Evolutionary conservation across 2,329 filamentous ascomycete species (phyloP).

Genomic region (Colletotrichum zoysiae): DNA sequence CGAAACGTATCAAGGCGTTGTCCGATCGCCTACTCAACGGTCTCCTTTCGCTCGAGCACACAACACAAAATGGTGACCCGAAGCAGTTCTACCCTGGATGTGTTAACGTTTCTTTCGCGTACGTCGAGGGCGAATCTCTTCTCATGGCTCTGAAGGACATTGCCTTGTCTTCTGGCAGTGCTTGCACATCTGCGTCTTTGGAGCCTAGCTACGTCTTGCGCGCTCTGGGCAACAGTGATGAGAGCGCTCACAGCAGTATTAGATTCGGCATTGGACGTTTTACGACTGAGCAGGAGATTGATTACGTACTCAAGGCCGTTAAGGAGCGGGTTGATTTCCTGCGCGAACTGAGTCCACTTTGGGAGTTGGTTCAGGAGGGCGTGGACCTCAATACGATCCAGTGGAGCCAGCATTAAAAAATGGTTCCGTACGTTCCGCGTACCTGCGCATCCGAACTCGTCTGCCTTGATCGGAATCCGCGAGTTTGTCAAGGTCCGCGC

Average conservation of each 20-base stretch:
- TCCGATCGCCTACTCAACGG: conserved; percentile 88
- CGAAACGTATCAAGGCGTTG: conserved; percentile 83
- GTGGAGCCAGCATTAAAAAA: conserved; percentile 91
- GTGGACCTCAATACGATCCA: conserved; percentile 96
- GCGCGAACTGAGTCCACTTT: conserved; percentile 92
- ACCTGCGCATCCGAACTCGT: not conserved
- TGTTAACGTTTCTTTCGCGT: conserved; percentile 98
- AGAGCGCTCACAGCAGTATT: conserved; percentile 97
- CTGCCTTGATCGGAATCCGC: not conserved
- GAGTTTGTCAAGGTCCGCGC: not conserved
- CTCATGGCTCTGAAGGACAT: conserved; percentile 99
- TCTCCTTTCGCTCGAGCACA: conserved; percentile 91
- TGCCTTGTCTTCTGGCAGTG: conserved; percentile 94
- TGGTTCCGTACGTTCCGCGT: not conserved
- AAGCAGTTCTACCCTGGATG: conserved; percentile 92
- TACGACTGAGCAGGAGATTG: conserved; percentile 94
- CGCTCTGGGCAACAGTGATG: conserved; percentile 94
- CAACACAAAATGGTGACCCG: conserved; percentile 87
- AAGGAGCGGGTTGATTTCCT: conserved; percentile 91
- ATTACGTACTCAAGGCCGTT: conserved; percentile 97
- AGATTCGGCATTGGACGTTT: conserved; percentile 97
- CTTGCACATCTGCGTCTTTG: conserved; percentile 95
- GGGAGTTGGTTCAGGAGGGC: conserved; percentile 98
- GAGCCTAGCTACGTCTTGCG: conserved; percentile 97
- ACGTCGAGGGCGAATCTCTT: conserved; percentile 97